These are phyloP conservation scores for Chalciporus sp. DNA, from an alignment of 1,284 basidiomycete species.

Conservation along the genomic window DNA sequence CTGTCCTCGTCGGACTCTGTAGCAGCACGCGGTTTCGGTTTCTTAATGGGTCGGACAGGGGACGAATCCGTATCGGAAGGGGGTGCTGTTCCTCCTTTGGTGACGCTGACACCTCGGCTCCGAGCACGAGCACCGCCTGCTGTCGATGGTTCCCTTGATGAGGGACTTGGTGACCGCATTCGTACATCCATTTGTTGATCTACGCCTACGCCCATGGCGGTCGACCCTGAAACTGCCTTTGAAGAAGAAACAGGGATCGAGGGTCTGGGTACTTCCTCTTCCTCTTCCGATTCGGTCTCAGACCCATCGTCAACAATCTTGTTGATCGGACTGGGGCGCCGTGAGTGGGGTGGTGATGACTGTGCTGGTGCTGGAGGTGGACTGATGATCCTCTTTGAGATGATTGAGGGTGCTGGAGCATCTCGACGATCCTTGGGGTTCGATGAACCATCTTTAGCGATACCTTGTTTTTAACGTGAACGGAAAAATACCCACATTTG, in stretches of 20 bases:
- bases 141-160: conserved; percentile 18
- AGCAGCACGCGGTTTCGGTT: conserved; percentile 41
- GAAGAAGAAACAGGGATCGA: background rate
- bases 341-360: background rate
- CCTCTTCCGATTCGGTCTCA: conserved; percentile 53
- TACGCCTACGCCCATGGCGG: background rate
- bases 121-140: conserved; percentile 18
- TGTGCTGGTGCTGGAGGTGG: background rate
- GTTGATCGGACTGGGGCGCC: conserved; percentile 19
- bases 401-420: background rate
- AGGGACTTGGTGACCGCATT: conserved; percentile 27
- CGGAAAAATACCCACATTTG: conserved; percentile 19
- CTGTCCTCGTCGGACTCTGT: conserved; percentile 55
- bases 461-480: background rate
- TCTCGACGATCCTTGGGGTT: conserved; percentile 19
- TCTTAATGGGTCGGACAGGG: conserved; percentile 49
- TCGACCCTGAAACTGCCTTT: conserved; percentile 2
- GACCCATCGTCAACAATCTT: conserved; percentile 41
- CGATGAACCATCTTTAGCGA: conserved; percentile 12
- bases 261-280: conserved; percentile 14
- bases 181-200: conserved; percentile 18
- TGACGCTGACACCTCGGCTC: conserved; percentile 19
- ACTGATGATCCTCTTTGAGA: conserved; percentile 9
- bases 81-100: conserved; percentile 23
- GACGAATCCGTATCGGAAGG: conserved; percentile 47